Evolutionary conservation across 2,329 filamentous ascomycete genomes (phyloP).

Genomic region (Tricladium varicosporioides): DNA sequence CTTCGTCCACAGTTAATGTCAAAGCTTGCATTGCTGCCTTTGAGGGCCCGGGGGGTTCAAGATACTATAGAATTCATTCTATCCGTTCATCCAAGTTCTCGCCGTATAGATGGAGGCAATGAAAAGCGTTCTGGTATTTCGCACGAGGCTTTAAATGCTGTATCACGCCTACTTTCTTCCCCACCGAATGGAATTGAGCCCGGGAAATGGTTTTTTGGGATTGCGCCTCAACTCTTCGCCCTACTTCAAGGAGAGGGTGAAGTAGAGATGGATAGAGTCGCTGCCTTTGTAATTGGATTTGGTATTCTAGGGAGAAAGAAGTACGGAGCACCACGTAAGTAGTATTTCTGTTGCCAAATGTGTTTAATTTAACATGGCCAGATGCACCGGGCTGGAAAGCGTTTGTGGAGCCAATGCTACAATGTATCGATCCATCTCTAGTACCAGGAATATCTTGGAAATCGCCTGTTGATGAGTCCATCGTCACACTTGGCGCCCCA

Average conservation of each 20-base stretch:
- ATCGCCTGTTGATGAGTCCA: constrained; percentile 5
- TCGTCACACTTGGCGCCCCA: constrained; percentile 18
- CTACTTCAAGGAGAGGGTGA: constrained; percentile 62
- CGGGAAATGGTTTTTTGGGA: constrained; percentile 57
- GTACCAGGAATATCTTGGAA: background rate
- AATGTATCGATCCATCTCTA: constrained; percentile 44
- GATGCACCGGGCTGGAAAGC: constrained; percentile 59
- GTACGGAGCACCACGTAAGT: constrained; percentile 59
- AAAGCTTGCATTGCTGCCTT: constrained; percentile 58
- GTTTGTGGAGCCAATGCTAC: constrained; percentile 58
- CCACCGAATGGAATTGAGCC: constrained; percentile 54
- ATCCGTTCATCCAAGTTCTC: constrained; percentile 55
- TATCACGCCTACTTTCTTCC: constrained; percentile 58
- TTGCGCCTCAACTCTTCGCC: constrained; percentile 58
- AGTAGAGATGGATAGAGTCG: constrained; percentile 55
- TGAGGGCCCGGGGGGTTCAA: constrained; percentile 62
- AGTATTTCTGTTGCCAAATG: constrained; percentile 10
- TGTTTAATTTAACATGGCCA: constrained; percentile 26
- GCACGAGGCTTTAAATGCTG: constrained; percentile 64
- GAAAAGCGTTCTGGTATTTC: constrained; percentile 61
- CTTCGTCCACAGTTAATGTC: constrained; percentile 56
- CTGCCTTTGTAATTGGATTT: constrained; percentile 62
- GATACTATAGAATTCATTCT: constrained; percentile 70
- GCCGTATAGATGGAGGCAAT: constrained; percentile 26
- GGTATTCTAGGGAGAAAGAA: constrained; percentile 64